Base-by-base conservation (phyloP, 176 grass and related monocot genomes). In the Poa pratensis region DNA sequence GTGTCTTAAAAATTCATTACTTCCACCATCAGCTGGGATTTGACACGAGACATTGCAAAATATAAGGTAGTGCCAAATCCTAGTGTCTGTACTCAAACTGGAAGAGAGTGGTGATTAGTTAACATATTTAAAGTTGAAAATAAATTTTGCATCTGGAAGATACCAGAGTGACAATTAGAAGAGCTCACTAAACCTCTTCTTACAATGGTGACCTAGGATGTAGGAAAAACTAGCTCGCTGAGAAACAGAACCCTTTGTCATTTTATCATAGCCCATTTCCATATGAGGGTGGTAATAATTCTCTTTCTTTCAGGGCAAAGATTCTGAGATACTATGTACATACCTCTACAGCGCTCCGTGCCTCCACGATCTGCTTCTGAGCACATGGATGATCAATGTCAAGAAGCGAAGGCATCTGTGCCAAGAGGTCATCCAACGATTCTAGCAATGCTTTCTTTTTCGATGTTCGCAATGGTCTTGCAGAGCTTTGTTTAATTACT, bases 341-440 rank as follows among this genome's bases (percentile, higher is more conserved):
- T 95, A 98, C 96, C 96, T 96, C 91, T 49, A 98, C 91, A 78
- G 86, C 69, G 76, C 81, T 90, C 32, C 66, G 90, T 77, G 91
- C 93, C 20, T 91, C 93, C 82, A 83, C 83, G 68, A 96, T 98
- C 81, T 96, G 89, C 84, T 87, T 98, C 77, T 94, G 91, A 45
- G 96, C 96, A 88, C 93, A 95, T 55, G 93, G 89, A 94, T 98
- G 93, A 90, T 98, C 96, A 81, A 98, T 87, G 61, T 98, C 96
- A 74, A 98, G 93, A 65, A 98, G 93, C 32, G 96, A 98, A 86
- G 93, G 88, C 93, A 98, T 92, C 75, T 90, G 91, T 35, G 87
- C 81, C 26, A 83, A 83, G 55, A 98, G 93, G 82, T 98, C 90
- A 92, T 96, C 88, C 79, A 94, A 79, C 26, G 88, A 90, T 80